These are phyloP conservation scores for Scleroderma bovista DNA, from an alignment of 768 basidiomycete genomes.

Conservation along the genomic window DNA sequence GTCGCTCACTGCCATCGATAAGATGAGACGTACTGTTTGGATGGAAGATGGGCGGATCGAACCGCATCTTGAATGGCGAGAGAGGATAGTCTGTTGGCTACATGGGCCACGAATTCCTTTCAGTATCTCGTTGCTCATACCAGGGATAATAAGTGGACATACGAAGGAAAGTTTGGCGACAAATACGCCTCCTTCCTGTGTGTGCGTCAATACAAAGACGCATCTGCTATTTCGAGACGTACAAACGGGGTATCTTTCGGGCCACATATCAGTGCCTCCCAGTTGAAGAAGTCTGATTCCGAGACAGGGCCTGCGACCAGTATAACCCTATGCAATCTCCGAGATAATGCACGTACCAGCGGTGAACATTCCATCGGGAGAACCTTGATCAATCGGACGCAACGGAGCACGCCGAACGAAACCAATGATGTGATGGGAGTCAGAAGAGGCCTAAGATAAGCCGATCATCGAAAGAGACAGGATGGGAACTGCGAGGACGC, in stretches of 20 bases:
- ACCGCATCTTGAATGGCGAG: slow-evolving; percentile 99
- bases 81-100: slow-evolving; percentile 93
- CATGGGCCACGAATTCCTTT: neutral
- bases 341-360: slow-evolving; percentile 55
- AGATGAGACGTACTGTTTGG: slow-evolving; percentile 78
- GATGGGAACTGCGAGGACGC: slow-evolving; percentile 10
- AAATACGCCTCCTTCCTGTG: slow-evolving; percentile 91
- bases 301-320: slow-evolving; percentile 66
- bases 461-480: neutral
- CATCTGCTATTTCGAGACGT: slow-evolving; percentile 24
- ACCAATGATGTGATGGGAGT: neutral
- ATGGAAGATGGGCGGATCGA: slow-evolving; percentile 95
- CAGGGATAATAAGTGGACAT: slow-evolving; percentile 29
- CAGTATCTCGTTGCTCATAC: neutral
- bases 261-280: slow-evolving; percentile 92
- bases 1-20: neutral
- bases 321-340: neutral
- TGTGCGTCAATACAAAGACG: neutral
- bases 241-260: slow-evolving; percentile 95
- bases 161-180: slow-evolving; percentile 90
- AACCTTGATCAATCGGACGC: slow-evolving; percentile 40
- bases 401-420: neutral
- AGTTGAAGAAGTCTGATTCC: slow-evolving; percentile 91
- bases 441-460: neutral
- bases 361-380: slow-evolving; percentile 95